These are phyloP conservation scores for Podospora didyma DNA, from an alignment of 495 filamentous ascomycete genomes.

Conservation along the genomic window DNA sequence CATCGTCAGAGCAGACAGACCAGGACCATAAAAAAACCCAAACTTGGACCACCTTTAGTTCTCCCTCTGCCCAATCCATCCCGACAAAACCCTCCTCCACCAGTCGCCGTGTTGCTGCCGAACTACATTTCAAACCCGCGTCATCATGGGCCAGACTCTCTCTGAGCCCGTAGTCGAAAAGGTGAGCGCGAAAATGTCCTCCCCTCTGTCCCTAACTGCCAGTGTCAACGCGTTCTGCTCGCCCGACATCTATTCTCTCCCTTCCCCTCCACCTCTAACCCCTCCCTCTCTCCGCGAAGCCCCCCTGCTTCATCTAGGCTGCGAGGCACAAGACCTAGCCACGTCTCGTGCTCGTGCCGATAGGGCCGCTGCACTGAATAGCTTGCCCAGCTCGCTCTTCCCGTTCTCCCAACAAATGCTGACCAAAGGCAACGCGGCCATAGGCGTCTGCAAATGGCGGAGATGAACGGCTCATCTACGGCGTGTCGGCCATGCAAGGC, in stretches of 20 bases:
- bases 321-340: too few relatives aligned
- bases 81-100: conserved; percentile 7
- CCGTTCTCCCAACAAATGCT: not conserved
- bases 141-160: conserved; percentile 94
- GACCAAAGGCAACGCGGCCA: conserved; percentile 12
- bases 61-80: conserved; percentile 10
- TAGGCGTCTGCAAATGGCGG: conserved; percentile 84
- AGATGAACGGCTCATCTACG: conserved; percentile 89
- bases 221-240: not conserved
- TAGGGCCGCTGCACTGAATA: too few relatives aligned
- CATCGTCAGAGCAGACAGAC: conserved; percentile 1
- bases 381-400: not conserved
- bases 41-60: not conserved
- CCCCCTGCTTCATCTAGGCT: not conserved
- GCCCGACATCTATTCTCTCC: not conserved
- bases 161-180: conserved; percentile 98
- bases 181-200: conserved; percentile 58
- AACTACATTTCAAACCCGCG: conserved; percentile 13
- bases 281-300: not conserved
- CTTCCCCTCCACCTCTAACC: not conserved
- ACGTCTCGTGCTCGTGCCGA: too few relatives aligned
- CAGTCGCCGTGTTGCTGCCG: conserved; percentile 25
- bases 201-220: not conserved
- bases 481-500: conserved; percentile 97
- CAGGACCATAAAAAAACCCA: not conserved